phyloP scores from a whole-genome alignment of 768 basidiomycete species.

The Sporobolomyces phaffii region DNA sequence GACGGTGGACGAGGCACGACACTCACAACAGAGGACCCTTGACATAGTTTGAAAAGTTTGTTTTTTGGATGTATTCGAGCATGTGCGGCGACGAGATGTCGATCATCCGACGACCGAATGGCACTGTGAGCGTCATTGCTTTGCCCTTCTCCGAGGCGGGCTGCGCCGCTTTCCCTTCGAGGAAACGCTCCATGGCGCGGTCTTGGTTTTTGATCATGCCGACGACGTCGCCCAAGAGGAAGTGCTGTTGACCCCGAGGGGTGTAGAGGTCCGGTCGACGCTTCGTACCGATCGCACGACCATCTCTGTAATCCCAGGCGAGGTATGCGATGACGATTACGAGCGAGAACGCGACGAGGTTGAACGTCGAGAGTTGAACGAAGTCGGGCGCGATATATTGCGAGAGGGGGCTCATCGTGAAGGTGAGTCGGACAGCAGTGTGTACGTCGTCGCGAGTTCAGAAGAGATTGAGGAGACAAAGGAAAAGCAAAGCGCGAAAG shows the following conservation, averaged over 20 bases:
- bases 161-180: background rate
- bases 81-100: background rate
- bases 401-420: background rate
- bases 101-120: slow-evolving; percentile 17
- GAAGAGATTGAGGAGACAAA: too few species aligned
- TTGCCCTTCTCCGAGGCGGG: background rate
- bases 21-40: slow-evolving; percentile 15
- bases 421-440: too few species aligned
- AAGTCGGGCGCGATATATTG: background rate
- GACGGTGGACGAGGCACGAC: background rate
- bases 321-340: background rate
- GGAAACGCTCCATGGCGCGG: slow-evolving; percentile 14
- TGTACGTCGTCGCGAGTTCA: too few species aligned
- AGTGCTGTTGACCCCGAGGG: background rate
- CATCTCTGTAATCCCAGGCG: slow-evolving; percentile 6
- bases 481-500: too few species aligned
- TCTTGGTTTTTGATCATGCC: slow-evolving; percentile 7
- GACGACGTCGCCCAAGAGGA: slow-evolving; percentile 7
- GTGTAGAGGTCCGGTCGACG: slow-evolving; percentile 10
- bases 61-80: slow-evolving; percentile 28
- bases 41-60: slow-evolving; percentile 20
- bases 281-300: slow-evolving; percentile 12
- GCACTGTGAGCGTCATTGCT: slow-evolving; percentile 1
- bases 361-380: background rate
- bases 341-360: background rate